Percentiles rank a stretch among this genome's conserved stretches.
Evolutionary conservation across 2,329 filamentous ascomycete species (phyloP).

Genomic region (Penicillium sp.): DNA sequence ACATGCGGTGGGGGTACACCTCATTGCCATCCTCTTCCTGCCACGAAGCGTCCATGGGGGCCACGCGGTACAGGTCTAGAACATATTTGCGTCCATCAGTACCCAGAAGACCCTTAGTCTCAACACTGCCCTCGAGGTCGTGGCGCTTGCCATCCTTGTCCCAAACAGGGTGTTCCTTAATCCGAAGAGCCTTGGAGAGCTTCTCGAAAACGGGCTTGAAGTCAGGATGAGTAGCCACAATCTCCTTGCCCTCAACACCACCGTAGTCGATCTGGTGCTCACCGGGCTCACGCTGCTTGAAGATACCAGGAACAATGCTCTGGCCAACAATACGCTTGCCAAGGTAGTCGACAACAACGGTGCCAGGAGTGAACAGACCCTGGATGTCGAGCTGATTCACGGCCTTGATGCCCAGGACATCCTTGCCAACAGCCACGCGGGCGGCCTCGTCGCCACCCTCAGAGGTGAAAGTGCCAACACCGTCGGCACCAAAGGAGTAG

Average conservation of each 20-base stretch:
- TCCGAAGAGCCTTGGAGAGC: slow-evolving; percentile 84
- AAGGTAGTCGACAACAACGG: slow-evolving; percentile 94
- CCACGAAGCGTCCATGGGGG: slow-evolving; percentile 88
- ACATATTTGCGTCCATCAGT: slow-evolving; percentile 97
- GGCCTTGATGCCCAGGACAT: slow-evolving; percentile 88
- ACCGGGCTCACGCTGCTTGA: slow-evolving; percentile 95
- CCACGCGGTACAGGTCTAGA: slow-evolving; percentile 93
- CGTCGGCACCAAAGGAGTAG: slow-evolving; percentile 97
- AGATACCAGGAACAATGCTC: slow-evolving; percentile 97
- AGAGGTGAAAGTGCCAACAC: slow-evolving; percentile 93
- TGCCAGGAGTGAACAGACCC: slow-evolving; percentile 91
- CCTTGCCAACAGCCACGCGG: slow-evolving; percentile 93
- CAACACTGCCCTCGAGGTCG: slow-evolving; percentile 91
- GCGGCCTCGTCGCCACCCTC: slow-evolving; percentile 97
- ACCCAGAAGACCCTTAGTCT: slow-evolving; percentile 96
- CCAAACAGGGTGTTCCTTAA: slow-evolving; percentile 97
- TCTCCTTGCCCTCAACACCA: slow-evolving; percentile 94
- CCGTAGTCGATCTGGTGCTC: slow-evolving; percentile 99
- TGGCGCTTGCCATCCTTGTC: slow-evolving; percentile 92
- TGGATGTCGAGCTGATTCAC: slow-evolving; percentile 98
- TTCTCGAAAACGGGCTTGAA: slow-evolving; percentile 86
- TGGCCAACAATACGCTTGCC: slow-evolving; percentile 97
- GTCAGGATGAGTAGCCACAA: slow-evolving; percentile 85
- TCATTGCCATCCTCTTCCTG: slow-evolving; percentile 71
- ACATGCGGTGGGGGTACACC: slow-evolving; percentile 93